These are phyloP conservation scores for Phalaenopsis aphrodite DNA, from an alignment of 106 monocot species.

Conservation along the genomic window DNA sequence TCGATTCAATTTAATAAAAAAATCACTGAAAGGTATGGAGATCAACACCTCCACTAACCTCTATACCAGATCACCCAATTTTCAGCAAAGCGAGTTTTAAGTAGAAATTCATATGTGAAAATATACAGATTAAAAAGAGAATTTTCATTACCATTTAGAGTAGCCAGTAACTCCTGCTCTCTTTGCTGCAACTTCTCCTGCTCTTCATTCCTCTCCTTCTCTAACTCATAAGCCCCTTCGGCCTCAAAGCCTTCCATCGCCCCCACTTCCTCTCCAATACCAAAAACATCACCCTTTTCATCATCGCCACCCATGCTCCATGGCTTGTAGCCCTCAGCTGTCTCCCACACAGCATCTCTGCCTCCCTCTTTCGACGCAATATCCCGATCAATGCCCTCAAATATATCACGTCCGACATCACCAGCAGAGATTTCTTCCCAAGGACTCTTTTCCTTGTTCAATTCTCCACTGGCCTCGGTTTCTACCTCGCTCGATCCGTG, in stretches of 20 bases:
- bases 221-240: slow-evolving; percentile 12
- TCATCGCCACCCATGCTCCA: slow-evolving; percentile 50
- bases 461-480: background rate
- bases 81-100: background rate
- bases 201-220: slow-evolving; percentile 17
- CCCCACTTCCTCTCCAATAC: slow-evolving; percentile 10
- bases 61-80: background rate
- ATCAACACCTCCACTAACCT: background rate
- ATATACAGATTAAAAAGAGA: background rate
- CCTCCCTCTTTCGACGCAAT: background rate
- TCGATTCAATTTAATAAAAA: background rate
- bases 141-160: slow-evolving; percentile 35
- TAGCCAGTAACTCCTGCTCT: slow-evolving; percentile 39
- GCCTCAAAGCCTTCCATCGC: slow-evolving; percentile 36
- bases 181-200: slow-evolving; percentile 20
- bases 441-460: background rate
- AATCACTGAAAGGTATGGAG: background rate
- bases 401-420: slow-evolving; percentile 23
- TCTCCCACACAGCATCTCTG: slow-evolving; percentile 28
- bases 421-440: slow-evolving; percentile 3
- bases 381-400: slow-evolving; percentile 34
- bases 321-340: slow-evolving; percentile 32
- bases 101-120: background rate
- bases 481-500: slow-evolving; percentile 9
- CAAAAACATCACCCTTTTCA: slow-evolving; percentile 24